Percentiles rank a stretch among this genome's conserved stretches.
phyloP scores from a whole-genome alignment of 2,329 filamentous ascomycete genomes.

The Parascedosporium putredinis region DNA sequence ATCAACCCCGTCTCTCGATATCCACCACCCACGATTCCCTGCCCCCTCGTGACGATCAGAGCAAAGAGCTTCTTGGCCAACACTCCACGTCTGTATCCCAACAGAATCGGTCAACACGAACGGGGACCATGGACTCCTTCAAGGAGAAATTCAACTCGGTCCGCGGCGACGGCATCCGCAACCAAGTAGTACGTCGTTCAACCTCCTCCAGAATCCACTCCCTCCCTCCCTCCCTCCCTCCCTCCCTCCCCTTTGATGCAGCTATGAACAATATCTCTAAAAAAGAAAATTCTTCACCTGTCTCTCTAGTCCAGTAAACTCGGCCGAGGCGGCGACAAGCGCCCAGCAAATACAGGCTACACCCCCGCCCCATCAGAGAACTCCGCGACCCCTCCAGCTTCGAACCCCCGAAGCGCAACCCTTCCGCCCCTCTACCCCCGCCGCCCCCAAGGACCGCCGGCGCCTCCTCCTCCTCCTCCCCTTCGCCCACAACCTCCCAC shows the following conservation, averaged over 20 bases:
- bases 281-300: no score
- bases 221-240: background rate
- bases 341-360: slow-evolving; percentile 19
- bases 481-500: slow-evolving; percentile 39
- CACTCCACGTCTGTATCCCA: no score
- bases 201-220: background rate
- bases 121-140: slow-evolving; percentile 1
- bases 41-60: no score
- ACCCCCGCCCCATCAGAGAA: slow-evolving; percentile 51
- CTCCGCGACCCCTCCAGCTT: slow-evolving; percentile 71
- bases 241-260: background rate
- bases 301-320: background rate
- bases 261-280: background rate
- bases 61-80: no score
- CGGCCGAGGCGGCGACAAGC: slow-evolving; percentile 12
- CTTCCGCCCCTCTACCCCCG: slow-evolving; percentile 22
- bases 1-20: no score
- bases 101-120: no score
- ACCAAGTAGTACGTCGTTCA: background rate
- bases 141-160: slow-evolving; percentile 5
- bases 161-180: slow-evolving; percentile 3
- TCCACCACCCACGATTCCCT: no score
- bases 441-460: slow-evolving; percentile 24
- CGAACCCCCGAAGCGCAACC: slow-evolving; percentile 58
- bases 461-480: slow-evolving; percentile 51